Evolutionary conservation across 1,139 yeast genomes (phyloP).

Genomic region (Martiniozyma asiatica): DNA sequence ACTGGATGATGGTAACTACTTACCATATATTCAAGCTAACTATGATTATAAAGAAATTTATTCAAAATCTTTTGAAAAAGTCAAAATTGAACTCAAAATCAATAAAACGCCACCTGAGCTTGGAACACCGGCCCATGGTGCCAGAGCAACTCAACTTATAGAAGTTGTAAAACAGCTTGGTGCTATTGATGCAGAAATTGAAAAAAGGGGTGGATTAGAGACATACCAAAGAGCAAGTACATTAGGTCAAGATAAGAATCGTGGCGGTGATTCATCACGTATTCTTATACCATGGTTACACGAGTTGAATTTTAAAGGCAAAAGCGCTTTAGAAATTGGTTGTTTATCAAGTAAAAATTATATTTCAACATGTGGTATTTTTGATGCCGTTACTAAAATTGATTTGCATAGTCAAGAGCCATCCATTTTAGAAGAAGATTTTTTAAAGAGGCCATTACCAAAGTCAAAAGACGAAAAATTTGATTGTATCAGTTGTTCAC

Average conservation of each 20-base stretch:
- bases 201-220: slow-evolving; percentile 54
- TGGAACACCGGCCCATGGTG: no score
- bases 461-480: slow-evolving; percentile 31
- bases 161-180: slow-evolving; percentile 27
- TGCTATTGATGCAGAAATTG: slow-evolving; percentile 47
- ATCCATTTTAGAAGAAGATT: slow-evolving; percentile 52
- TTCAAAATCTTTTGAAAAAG: slow-evolving; percentile 5
- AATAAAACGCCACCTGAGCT: slow-evolving; percentile 15
- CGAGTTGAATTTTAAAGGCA: slow-evolving; percentile 18
- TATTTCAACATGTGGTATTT: slow-evolving; percentile 47
- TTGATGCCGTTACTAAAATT: slow-evolving; percentile 42
- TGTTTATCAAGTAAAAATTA: slow-evolving; percentile 57
- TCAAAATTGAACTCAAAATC: slow-evolving; percentile 11
- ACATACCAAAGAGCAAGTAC: slow-evolving; percentile 82
- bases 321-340: slow-evolving; percentile 67
- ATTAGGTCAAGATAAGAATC: slow-evolving; percentile 58
- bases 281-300: slow-evolving; percentile 57
- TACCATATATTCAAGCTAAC: slow-evolving; percentile 4
- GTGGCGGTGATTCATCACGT: slow-evolving; percentile 91
- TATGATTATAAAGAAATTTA: slow-evolving; percentile 4
- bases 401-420: slow-evolving; percentile 79
- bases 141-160: slow-evolving; percentile 8
- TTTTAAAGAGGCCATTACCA: slow-evolving; percentile 68
- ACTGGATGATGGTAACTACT: slow-evolving; percentile 24
- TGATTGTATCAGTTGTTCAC: slow-evolving; percentile 65